Evolutionary conservation across 257 asterid genomes (phyloP).

Genomic region (Lycium ferocissimum): DNA sequence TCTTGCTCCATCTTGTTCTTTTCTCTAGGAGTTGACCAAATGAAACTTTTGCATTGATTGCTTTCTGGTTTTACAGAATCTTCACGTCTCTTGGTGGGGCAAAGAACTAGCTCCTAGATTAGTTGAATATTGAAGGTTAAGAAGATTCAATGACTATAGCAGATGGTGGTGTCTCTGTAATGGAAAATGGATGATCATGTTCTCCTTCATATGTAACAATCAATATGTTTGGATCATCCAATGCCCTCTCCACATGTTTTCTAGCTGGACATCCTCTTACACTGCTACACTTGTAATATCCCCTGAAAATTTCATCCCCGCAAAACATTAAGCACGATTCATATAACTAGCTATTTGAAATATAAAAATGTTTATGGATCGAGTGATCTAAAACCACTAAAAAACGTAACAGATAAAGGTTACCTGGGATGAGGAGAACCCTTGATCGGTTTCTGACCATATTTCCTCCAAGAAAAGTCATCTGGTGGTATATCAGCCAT

Average conservation of each 20-base stretch:
- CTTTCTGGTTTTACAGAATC: not conserved
- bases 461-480: constrained; percentile 89
- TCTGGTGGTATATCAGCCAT: constrained; percentile 93
- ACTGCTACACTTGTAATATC: constrained; percentile 91
- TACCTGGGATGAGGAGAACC: constrained; percentile 98
- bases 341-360: too few relatives aligned
- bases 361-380: not conserved
- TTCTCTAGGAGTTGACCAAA: constrained; percentile 40
- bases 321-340: not conserved
- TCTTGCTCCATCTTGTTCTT: not conserved
- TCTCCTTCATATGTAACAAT: constrained; percentile 94
- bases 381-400: not conserved
- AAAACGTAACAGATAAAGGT: not conserved
- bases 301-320: constrained; percentile 51
- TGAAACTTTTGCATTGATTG: not conserved
- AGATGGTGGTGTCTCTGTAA: constrained; percentile 44
- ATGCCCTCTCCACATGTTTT: constrained; percentile 87
- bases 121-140: constrained; percentile 4
- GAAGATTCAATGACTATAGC: constrained; percentile 47
- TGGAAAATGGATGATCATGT: constrained; percentile 61
- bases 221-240: constrained; percentile 81
- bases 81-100: constrained; percentile 23
- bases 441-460: constrained; percentile 91
- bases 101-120: not conserved
- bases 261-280: constrained; percentile 92